Conservation (phyloP, 1,284 basidiomycete genomes). For the Marasmius fiardii region DNA sequence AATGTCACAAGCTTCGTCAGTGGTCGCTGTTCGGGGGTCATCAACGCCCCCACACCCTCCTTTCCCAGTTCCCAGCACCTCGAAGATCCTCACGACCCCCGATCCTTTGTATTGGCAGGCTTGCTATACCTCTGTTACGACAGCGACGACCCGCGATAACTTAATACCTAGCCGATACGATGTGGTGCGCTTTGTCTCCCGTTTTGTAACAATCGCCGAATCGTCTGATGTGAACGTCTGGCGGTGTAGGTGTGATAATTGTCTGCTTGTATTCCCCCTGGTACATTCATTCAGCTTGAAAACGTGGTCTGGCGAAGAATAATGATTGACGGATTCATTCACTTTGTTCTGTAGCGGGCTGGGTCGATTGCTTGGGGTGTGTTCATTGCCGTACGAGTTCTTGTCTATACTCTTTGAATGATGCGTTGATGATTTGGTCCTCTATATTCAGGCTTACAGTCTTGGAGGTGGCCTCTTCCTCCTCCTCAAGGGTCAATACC, state of each 20-base stretch:
- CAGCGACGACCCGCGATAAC: background rate
- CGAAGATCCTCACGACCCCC: constrained; percentile 7
- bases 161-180: background rate
- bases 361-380: constrained; percentile 76
- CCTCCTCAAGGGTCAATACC: constrained; percentile 59
- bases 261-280: constrained; percentile 63
- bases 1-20: background rate
- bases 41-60: too few species aligned
- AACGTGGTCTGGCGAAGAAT: constrained; percentile 2
- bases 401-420: background rate
- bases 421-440: constrained; percentile 8
- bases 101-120: background rate
- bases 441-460: constrained; percentile 53
- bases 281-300: constrained; percentile 35
- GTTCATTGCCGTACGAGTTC: constrained; percentile 52
- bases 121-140: background rate
- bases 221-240: constrained; percentile 5
- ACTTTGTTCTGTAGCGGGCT: constrained; percentile 44
- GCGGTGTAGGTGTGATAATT: constrained; percentile 64
- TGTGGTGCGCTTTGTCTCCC: constrained; percentile 4
- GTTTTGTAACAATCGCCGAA: constrained; percentile 9
- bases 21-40: background rate
- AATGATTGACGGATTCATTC: constrained; percentile 23
- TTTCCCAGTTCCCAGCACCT: background rate
- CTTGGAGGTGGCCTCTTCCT: constrained; percentile 68